Base-by-base conservation (phyloP, 768 basidiomycete species). In the Naematelia aurantialba region DNA sequence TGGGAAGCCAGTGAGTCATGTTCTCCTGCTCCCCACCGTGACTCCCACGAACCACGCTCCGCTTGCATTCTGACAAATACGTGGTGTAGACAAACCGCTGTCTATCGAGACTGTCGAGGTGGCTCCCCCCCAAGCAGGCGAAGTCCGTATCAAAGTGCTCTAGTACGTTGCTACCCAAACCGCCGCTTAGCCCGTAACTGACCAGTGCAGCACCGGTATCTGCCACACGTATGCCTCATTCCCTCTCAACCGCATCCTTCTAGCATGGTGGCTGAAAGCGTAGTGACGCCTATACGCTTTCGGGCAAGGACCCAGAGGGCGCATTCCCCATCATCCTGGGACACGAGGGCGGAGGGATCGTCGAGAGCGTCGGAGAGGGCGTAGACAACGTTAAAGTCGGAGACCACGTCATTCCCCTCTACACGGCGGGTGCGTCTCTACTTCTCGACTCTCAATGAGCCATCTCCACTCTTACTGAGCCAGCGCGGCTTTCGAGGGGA, bases 381-480 rank as follows among this genome's bases (percentile, higher is more conserved):
- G 96, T 99, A n/a, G 89, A 88, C 22, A 83, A 77, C 66, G 87
- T 88, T 42, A 80, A 82, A 68, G 81, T 82, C 24, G 96, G 94
- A 22, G 94, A 99, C 76, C 94, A 97, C 82, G 96, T 98, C 69
- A 85, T 99, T 64, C 96, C 96, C 19, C 84, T 99, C 53, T 92
- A 97, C 78, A 97, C 91, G 27, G 92, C 92, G 46, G 91, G 91
- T 88, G 55, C 56, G 82, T 70, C 14, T 42, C 13, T 17, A 30
- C 12, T 14, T 45, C n/a, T 21, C 11, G 5, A 24, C 24, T n/a
- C n/a, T n/a, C n/a, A n/a, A n/a, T n/a, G n/a, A n/a, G n/a, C n/a
- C n/a, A n/a, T n/a, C n/a, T n/a, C 26, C 21, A 31, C n/a, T n/a
- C n/a, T n/a, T n/a, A n/a, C n/a, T n/a, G n/a, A n/a, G n/a, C n/a